Evolutionary conservation across 2,329 filamentous ascomycete species (phyloP), one percentile per base, ranked within the genome.

Genomic region (Exserohilum turcica): DNA sequence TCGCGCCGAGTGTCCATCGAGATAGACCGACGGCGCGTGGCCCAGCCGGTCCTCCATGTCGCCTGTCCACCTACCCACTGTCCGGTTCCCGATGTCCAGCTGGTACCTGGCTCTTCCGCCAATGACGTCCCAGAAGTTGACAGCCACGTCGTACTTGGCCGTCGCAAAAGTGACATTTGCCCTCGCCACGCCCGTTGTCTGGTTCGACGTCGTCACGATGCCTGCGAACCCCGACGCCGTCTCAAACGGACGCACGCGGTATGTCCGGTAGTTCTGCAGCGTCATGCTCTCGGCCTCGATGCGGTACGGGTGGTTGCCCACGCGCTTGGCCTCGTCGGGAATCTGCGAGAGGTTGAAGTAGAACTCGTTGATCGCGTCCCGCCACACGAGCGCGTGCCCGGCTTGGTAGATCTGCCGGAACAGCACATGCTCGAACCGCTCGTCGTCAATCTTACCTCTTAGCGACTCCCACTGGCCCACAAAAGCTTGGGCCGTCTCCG

Each of bases 381-480:
- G 80, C 87, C 88, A 91, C 13, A 89, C 84, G 15, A 90, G 78
- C 0, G 86, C 79, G 71, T 90, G 88, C 0, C 87, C 87, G 0
- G 87, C 84, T 70, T 90, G 87, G 67, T 85, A 90, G 1, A 74
- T 74, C 9, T 88, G 80, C 2, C 84, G 80, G 72, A 82, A 85
- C 0, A 84, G 75, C 29, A 84, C 78, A 40, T 88, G 78, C 5
- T 84, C 75, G 67, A 78, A 88, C 19, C 86, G 79, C 70, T 87
- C 79, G 4, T 72, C 56, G 66, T 90, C 87, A 40, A 90, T 78
- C 38, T 80, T 80, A 1, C 78, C 82, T 44, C 79, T 61, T 0
- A 89, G 74, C 0, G 76, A 74, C 47, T 81, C 72, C 86, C 86
- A 89, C 19, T 75, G 67, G 2, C 60, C 29, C 0, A 79, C 76